A percentile compares a stretch with the other conserved stretches of the same genome.
These are phyloP conservation scores for Pyricularia pennisetigena DNA, from an alignment of 2,329 filamentous ascomycete genomes.

Conservation along the genomic window DNA sequence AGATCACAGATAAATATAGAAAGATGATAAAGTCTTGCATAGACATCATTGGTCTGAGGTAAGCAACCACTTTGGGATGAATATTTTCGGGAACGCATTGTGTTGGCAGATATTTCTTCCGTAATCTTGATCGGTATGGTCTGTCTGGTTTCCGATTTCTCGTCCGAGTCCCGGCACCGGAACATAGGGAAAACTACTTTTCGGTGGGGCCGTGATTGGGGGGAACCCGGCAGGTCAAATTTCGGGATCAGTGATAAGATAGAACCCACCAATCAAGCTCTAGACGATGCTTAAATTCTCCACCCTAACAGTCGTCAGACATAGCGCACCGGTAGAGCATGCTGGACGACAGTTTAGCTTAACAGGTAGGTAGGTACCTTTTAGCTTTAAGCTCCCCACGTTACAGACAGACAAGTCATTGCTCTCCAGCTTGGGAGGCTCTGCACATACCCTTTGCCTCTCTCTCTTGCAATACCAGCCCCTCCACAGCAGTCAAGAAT, in stretches of 20 bases:
- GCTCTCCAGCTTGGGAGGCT: background rate
- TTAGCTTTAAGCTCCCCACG: background rate
- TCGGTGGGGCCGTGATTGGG: background rate
- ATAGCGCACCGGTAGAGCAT: too few species aligned
- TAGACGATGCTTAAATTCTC: background rate
- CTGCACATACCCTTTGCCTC: background rate
- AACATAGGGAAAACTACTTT: too few species aligned
- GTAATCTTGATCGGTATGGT: too few species aligned
- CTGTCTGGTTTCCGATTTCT: background rate
- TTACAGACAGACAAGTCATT: background rate
- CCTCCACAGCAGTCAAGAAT: background rate
- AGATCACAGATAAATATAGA: background rate
- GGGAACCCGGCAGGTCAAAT: too few species aligned
- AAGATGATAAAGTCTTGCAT: background rate
- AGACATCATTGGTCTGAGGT: background rate
- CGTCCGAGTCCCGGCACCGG: background rate
- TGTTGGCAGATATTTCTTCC: background rate
- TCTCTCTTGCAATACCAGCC: too few species aligned
- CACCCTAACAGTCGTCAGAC: background rate
- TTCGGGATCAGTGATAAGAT: background rate
- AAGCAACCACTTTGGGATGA: background rate
- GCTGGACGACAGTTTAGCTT: background rate
- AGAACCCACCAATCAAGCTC: background rate
- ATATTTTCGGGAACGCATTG: background rate
- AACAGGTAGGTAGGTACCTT: too few species aligned